A percentile compares a stretch with the other conserved stretches of the same genome.
Evolutionary conservation across 148 eudicot species (phyloP).

Genomic region (Amaranthus palmeri): DNA sequence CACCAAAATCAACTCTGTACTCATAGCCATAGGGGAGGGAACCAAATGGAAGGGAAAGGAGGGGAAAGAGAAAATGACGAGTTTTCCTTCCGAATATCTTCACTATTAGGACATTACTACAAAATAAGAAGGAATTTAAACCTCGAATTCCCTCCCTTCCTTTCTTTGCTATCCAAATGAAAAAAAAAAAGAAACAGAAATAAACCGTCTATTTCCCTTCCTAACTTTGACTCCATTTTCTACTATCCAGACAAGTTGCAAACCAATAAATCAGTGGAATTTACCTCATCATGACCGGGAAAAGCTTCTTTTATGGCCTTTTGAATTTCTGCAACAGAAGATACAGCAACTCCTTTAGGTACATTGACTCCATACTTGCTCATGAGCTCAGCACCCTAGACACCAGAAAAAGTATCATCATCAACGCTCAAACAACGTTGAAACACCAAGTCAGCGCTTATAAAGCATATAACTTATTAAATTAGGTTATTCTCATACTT

Average conservation of each 20-base stretch:
- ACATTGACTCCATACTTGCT: constrained; percentile 82
- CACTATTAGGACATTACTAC: too few relatives aligned
- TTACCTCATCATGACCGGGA: constrained; percentile 83
- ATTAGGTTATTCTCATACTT: too few relatives aligned
- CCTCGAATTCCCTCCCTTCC: too few relatives aligned
- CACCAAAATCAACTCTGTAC: not conserved
- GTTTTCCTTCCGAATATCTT: too few relatives aligned
- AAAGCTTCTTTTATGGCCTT: constrained; percentile 60
- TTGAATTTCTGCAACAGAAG: constrained; percentile 60
- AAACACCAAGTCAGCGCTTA: not conserved
- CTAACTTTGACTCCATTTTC: too few relatives aligned
- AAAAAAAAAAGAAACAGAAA: too few relatives aligned
- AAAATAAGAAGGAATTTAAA: too few relatives aligned
- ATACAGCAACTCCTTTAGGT: constrained; percentile 77
- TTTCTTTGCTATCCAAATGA: too few relatives aligned
- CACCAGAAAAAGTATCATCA: not conserved
- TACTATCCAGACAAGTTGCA: not conserved
- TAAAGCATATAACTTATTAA: not conserved
- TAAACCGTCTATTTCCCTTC: too few relatives aligned
- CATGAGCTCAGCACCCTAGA: constrained; percentile 94
- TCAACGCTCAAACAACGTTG: not conserved
- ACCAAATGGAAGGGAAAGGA: too few relatives aligned
- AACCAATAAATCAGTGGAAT: not conserved
- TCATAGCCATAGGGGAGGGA: not conserved
- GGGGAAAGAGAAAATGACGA: too few relatives aligned